Conservation (phyloP, 2,329 filamentous ascomycete genomes). For the Fusarium sp. region DNA sequence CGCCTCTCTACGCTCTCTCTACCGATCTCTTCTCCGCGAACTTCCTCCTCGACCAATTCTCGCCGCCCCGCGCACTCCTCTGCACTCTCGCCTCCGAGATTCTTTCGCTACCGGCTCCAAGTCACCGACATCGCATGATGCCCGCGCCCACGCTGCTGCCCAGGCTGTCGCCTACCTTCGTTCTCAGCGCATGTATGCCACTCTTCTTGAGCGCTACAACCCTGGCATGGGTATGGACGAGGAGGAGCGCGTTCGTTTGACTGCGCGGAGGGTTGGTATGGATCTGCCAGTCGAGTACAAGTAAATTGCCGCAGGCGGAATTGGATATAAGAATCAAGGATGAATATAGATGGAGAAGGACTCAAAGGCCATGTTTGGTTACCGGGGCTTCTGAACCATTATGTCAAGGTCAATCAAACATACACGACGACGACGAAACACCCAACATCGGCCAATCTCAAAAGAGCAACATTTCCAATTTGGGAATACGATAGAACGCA, state of each 20-base stretch:
- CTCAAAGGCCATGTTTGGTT: neutral
- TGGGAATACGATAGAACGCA: neutral
- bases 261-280: conserved; percentile 91
- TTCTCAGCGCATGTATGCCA: conserved; percentile 87
- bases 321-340: neutral
- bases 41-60: conserved; percentile 79
- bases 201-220: conserved; percentile 91
- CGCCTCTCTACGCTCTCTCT: conserved; percentile 79
- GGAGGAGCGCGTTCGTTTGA: conserved; percentile 86
- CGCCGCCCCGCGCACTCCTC: conserved; percentile 70
- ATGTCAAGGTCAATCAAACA: neutral
- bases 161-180: conserved; percentile 86
- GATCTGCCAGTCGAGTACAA: conserved; percentile 79
- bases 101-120: conserved; percentile 62
- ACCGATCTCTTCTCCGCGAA: conserved; percentile 90
- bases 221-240: conserved; percentile 90
- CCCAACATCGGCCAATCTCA: neutral
- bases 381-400: neutral
- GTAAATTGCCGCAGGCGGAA: neutral
- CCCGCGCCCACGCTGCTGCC: conserved; percentile 65
- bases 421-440: neutral
- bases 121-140: conserved; percentile 62
- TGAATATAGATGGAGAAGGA: neutral
- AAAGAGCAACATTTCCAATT: neutral
- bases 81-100: conserved; percentile 53